Evolutionary conservation across 1,284 basidiomycete species (phyloP).

Genomic region (Paramarasmius palmivorus): DNA sequence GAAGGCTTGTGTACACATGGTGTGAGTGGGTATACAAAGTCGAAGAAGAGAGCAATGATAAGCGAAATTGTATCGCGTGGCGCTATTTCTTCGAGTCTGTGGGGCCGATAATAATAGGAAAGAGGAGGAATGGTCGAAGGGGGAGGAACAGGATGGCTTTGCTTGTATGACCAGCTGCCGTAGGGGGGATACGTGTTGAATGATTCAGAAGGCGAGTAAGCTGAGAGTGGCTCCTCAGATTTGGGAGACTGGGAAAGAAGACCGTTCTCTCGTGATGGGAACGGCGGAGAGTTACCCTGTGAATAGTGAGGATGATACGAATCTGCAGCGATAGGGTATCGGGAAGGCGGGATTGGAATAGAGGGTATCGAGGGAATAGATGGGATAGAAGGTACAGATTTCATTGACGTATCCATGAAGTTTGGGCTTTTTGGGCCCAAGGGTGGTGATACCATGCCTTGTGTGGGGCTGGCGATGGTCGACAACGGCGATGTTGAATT

Average conservation of each 20-base stretch:
- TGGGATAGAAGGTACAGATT: conserved; percentile 39
- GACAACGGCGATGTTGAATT: conserved; percentile 49
- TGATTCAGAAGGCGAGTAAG: conserved; percentile 44
- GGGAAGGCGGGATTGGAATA: conserved; percentile 59
- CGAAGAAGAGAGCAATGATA: conserved; percentile 84
- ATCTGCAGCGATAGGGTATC: conserved; percentile 71
- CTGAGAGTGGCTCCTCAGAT: conserved; percentile 38
- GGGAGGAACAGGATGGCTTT: conserved; percentile 49
- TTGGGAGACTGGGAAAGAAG: conserved; percentile 26
- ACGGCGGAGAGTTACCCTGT: conserved; percentile 24
- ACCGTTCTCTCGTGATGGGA: conserved; percentile 15
- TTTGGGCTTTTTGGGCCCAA: conserved; percentile 43
- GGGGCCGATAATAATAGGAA: conserved; percentile 67
- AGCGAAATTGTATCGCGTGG: conserved; percentile 75
- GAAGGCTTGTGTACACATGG: conserved; percentile 83
- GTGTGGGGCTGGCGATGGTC: conserved; percentile 51
- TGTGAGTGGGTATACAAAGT: conserved; percentile 85
- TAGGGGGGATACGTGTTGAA: conserved; percentile 65
- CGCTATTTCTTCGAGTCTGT: conserved; percentile 73
- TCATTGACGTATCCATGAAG: conserved; percentile 53
- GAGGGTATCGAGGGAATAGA: conserved; percentile 39
- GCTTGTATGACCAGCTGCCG: conserved; percentile 67
- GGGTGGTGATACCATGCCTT: conserved; percentile 46
- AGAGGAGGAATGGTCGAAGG: conserved; percentile 64
- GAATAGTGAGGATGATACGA: conserved; percentile 58